Evolutionary conservation across 768 basidiomycete genomes (phyloP), one percentile per base, ranked within the genome.

Genomic region (Lyophyllum shimeji): DNA sequence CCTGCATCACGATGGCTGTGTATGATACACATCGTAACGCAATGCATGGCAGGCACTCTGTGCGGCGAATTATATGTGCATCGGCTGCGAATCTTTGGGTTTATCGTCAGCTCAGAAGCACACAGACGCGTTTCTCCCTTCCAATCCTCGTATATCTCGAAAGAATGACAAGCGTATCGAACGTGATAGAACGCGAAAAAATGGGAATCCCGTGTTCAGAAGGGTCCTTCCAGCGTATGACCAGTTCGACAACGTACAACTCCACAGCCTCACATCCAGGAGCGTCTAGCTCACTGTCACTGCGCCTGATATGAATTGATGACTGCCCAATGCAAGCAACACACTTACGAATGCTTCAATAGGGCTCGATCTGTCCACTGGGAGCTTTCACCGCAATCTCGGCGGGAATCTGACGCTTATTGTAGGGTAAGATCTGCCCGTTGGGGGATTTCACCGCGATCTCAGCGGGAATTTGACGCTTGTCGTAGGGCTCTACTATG

Each of bases 361-460:
- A 66, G 9, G 50, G 61, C 25, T 57, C 58, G 45, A 68, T 53
- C 12, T 42, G 27, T 7, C 67, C 66, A 11, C 39, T 52, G 25
- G 39, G 42, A 13, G 66, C 55, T 60, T 67, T 74, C 40, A 69
- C 61, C 0, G 73, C 49, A 1, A 54, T 54, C 24, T 73, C 70
- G 15, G 63, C 69, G 2, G 73, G 70, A 49, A 72, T 65, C 50
- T 63, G 64, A 55, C 71, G 55, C 29, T 56, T 65, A 39, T 33
- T n/a, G 59, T 66, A 58, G 56, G 68, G 65, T 56, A n/a, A n/a
- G n/a, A n/a, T n/a, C n/a, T n/a, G n/a, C n/a, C n/a, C n/a, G n/a
- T n/a, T n/a, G n/a, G n/a, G n/a, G n/a, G n/a, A n/a, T n/a, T n/a
- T n/a, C n/a, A n/a, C n/a, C n/a, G n/a, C n/a, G n/a, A n/a, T n/a